A percentile compares a stretch with the other conserved stretches of the same genome.
Conservation (phyloP, 331 rosid species). For the Erythrophleum ivorense region DNA sequence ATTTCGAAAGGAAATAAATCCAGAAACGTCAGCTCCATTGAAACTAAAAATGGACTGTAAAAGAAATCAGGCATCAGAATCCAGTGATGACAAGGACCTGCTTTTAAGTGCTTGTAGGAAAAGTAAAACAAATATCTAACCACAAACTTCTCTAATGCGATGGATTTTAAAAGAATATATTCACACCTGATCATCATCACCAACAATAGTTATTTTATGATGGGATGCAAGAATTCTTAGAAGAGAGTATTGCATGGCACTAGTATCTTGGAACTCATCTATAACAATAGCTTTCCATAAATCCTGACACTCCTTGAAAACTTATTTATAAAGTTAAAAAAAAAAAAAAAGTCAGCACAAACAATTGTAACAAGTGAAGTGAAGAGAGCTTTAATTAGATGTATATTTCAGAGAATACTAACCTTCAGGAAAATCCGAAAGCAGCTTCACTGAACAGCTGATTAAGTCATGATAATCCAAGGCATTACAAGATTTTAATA, state of each 20-base stretch:
- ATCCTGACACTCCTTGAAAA: constrained; percentile 75
- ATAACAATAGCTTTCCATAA: constrained; percentile 86
- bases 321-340: constrained; percentile 49
- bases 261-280: constrained; percentile 99
- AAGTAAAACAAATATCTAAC: constrained; percentile 36
- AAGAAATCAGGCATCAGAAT: constrained; percentile 35
- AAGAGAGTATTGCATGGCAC: constrained; percentile 92
- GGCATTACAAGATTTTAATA: constrained; percentile 86
- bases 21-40: constrained; percentile 94
- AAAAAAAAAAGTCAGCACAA: constrained; percentile 45
- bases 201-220: constrained; percentile 82
- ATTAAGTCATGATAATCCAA: constrained; percentile 96
- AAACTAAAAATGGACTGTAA: constrained; percentile 95
- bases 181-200: constrained; percentile 92
- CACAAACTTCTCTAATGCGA: constrained; percentile 13
- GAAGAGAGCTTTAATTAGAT: constrained; percentile 23
- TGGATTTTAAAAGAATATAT: constrained; percentile 23
- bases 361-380: constrained; percentile 28
- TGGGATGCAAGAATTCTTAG: constrained; percentile 74
- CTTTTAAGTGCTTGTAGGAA: constrained; percentile 21
- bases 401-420: constrained; percentile 37
- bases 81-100: constrained; percentile 36
- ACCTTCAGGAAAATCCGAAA: constrained; percentile 89
- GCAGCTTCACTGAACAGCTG: constrained; percentile 89
- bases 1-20: constrained; percentile 80